Evolutionary conservation across 208 protist species (phyloP).

Genomic region (Trypanosoma conorhini): DNA sequence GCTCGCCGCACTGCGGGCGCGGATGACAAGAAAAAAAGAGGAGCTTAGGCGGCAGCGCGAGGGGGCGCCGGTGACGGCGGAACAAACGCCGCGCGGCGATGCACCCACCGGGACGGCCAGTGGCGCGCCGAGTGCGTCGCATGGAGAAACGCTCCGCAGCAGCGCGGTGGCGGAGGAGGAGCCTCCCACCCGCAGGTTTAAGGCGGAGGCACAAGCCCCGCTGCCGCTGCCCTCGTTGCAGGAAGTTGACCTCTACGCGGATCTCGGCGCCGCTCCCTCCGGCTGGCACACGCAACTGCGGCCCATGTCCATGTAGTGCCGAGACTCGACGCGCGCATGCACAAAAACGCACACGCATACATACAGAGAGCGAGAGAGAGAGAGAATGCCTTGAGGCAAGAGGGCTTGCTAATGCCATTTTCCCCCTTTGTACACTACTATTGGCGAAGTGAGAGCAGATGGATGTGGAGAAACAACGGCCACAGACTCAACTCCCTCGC

Average conservation of each 20-base stretch:
- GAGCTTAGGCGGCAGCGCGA: conserved; percentile 40
- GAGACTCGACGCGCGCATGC: not conserved
- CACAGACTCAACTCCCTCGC: not conserved
- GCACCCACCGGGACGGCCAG: conserved; percentile 8
- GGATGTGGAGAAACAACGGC: not conserved
- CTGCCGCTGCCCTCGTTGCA: conserved; percentile 29
- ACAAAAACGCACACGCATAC: not conserved
- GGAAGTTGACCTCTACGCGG: conserved; percentile 74
- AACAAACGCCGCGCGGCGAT: conserved; percentile 18
- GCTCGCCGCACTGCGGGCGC: conserved; percentile 57
- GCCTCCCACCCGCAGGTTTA: conserved; percentile 29
- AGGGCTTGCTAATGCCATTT: not conserved
- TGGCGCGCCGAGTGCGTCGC: conserved; percentile 10
- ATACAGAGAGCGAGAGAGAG: not conserved
- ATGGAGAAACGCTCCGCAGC: not conserved
- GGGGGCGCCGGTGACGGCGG: conserved; percentile 23
- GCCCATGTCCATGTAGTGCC: conserved; percentile 28
- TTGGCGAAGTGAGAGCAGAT: not conserved
- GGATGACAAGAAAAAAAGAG: conserved; percentile 54
- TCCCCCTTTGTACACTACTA: not conserved
- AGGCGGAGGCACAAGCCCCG: conserved; percentile 38
- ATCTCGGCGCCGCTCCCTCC: conserved; percentile 23
- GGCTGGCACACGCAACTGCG: conserved; percentile 18
- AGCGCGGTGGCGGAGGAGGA: conserved; percentile 9
- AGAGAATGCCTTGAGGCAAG: not conserved